Conservation (phyloP, 2,329 filamentous ascomycete genomes). For the Aspergillus aculeatus region DNA sequence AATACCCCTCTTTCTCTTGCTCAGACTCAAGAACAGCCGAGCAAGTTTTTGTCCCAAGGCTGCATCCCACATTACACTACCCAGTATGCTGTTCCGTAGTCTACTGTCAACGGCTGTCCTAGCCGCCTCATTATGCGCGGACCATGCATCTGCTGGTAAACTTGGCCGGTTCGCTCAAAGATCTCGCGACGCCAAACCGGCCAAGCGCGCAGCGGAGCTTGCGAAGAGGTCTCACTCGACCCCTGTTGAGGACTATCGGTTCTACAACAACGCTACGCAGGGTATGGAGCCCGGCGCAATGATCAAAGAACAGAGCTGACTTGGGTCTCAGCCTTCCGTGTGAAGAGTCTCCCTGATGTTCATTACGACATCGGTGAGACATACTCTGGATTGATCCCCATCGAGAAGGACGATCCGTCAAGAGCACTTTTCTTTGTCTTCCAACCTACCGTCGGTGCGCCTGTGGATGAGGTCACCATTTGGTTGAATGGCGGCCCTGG, state of each 20-base stretch:
- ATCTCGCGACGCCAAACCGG: slow-evolving; percentile 24
- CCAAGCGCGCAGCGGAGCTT: slow-evolving; percentile 18
- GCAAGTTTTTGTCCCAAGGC: not conserved
- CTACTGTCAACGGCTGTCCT: slow-evolving; percentile 26
- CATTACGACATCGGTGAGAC: slow-evolving; percentile 63
- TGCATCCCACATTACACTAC: not conserved
- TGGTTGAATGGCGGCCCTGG: slow-evolving; percentile 56
- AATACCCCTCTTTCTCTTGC: not conserved
- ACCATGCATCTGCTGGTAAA: slow-evolving; percentile 19
- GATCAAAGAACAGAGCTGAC: not conserved
- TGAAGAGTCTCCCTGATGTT: slow-evolving; percentile 68
- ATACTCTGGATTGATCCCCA: slow-evolving; percentile 54
- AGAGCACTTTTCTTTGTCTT: slow-evolving; percentile 51
- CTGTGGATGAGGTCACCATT: slow-evolving; percentile 45
- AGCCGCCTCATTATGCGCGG: slow-evolving; percentile 22
- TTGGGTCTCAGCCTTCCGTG: slow-evolving; percentile 55
- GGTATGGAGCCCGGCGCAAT: slow-evolving; percentile 18
- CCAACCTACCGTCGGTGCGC: slow-evolving; percentile 45
- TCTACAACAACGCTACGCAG: slow-evolving; percentile 26
- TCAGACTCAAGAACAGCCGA: not conserved
- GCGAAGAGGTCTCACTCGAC: slow-evolving; percentile 13
- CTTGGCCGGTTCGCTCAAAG: slow-evolving; percentile 29
- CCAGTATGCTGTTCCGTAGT: slow-evolving; percentile 28
- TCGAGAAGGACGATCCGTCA: slow-evolving; percentile 49
- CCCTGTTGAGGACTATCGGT: slow-evolving; percentile 26